Conservation (phyloP, 2,329 filamentous ascomycete genomes). For the Acrocalymma vagum region DNA sequence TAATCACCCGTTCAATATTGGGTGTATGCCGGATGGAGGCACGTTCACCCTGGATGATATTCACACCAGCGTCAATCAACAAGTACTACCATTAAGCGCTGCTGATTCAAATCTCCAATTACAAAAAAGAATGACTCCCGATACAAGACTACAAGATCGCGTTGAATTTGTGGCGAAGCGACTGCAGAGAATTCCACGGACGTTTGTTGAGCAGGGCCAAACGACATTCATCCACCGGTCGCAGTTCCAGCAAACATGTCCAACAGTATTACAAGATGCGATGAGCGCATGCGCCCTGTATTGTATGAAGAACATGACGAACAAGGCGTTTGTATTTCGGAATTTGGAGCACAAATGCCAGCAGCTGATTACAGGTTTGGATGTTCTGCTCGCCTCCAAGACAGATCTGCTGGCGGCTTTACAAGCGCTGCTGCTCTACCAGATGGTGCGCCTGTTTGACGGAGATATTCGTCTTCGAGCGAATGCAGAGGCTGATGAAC, state of each 20-base stretch:
- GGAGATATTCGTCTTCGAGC: conserved; percentile 26
- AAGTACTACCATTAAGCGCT: no score
- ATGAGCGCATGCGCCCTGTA: conserved; percentile 20
- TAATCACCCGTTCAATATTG: conserved; percentile 21
- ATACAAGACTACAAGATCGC: conserved; percentile 10
- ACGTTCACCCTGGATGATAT: no score
- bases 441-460: conserved; percentile 37
- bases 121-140: no score
- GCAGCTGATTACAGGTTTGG: conserved; percentile 10
- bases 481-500: conserved; percentile 29
- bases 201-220: conserved; percentile 12
- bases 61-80: no score
- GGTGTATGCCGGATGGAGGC: no score
- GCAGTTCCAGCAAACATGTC: conserved; percentile 7
- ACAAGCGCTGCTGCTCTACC: conserved; percentile 35
- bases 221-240: conserved; percentile 19
- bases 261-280: conserved; percentile 16
- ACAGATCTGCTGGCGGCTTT: conserved; percentile 18
- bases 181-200: conserved; percentile 9
- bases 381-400: no score
- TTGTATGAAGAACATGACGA: conserved; percentile 7
- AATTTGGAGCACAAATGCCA: conserved; percentile 13
- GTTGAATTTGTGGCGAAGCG: conserved; percentile 11
- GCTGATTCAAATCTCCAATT: no score
- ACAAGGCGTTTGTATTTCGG: conserved; percentile 10